Conservation (phyloP, 1,284 basidiomycete species). For the Microbotryum lychnidis-dioicae region DNA sequence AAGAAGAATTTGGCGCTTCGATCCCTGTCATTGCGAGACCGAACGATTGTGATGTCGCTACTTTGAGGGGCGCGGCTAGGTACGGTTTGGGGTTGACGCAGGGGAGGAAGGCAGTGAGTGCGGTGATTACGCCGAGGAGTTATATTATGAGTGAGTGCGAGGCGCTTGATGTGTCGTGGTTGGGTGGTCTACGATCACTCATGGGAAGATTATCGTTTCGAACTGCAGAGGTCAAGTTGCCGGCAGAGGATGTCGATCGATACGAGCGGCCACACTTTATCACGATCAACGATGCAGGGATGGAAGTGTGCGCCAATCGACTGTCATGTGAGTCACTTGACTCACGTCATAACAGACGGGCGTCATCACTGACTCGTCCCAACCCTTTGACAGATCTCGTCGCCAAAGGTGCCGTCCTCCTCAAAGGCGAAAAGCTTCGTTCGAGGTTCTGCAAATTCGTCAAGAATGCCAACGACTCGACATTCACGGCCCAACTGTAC, state of each 20-base stretch:
- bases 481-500: slow-evolving; percentile 66
- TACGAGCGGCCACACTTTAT: slow-evolving; percentile 70
- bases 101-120: slow-evolving; percentile 52
- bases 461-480: slow-evolving; percentile 47
- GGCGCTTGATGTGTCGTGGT: neutral
- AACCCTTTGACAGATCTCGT: slow-evolving; percentile 51
- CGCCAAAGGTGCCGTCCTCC: slow-evolving; percentile 64
- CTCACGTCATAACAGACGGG: too few species aligned
- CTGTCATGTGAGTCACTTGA: slow-evolving; percentile 39
- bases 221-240: slow-evolving; percentile 59
- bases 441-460: slow-evolving; percentile 67
- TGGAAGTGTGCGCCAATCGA: slow-evolving; percentile 68
- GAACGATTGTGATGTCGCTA: slow-evolving; percentile 71
- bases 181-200: neutral
- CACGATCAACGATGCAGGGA: slow-evolving; percentile 59
- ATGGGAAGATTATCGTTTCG: neutral
- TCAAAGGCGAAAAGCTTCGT: slow-evolving; percentile 70
- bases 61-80: slow-evolving; percentile 64
- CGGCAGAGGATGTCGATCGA: slow-evolving; percentile 69
- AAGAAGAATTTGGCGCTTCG: slow-evolving; percentile 56
- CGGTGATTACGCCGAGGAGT: slow-evolving; percentile 64
- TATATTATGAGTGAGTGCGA: slow-evolving; percentile 63
- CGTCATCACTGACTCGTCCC: neutral
- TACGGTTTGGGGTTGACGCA: slow-evolving; percentile 66
- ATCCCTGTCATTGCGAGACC: slow-evolving; percentile 67